Evolutionary conservation across 768 basidiomycete genomes (phyloP).

Genomic region (Kondoa subrosea): DNA sequence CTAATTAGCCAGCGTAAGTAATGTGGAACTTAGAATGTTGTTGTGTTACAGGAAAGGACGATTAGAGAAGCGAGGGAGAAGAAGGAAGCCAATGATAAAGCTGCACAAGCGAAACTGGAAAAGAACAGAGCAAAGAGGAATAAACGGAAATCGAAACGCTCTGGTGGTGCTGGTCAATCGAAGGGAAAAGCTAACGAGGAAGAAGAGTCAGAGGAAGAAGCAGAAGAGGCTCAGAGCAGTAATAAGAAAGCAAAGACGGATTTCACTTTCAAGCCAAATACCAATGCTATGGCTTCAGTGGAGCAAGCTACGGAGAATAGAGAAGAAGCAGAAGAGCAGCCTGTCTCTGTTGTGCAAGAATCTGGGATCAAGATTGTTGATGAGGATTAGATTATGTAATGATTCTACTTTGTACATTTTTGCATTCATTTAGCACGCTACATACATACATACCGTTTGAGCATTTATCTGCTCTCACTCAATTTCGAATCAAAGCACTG

Average conservation of each 20-base stretch:
- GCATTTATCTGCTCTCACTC: too few species aligned
- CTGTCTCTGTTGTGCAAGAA: slow-evolving; percentile 9
- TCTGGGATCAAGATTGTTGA: slow-evolving; percentile 23
- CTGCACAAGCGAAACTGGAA: slow-evolving; percentile 70
- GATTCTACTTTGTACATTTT: not conserved
- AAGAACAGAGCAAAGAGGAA: slow-evolving; percentile 93
- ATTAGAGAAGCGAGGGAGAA: slow-evolving; percentile 39
- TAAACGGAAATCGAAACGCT: slow-evolving; percentile 54
- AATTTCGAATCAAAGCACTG: too few species aligned
- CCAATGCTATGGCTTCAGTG: slow-evolving; percentile 4
- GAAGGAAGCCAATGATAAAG: slow-evolving; percentile 51
- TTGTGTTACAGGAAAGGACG: not conserved
- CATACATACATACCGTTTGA: too few species aligned
- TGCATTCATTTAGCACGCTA: too few species aligned
- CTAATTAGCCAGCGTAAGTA: slow-evolving; percentile 9
- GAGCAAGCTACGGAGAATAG: not conserved
- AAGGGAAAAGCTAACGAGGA: slow-evolving; percentile 1
- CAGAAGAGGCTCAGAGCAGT: not conserved
- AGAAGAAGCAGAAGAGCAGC: not conserved
- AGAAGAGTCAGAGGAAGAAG: slow-evolving; percentile 1
- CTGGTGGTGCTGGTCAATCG: slow-evolving; percentile 1
- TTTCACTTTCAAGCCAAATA: slow-evolving; percentile 12
- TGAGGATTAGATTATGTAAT: slow-evolving; percentile 19
- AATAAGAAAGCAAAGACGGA: slow-evolving; percentile 17
- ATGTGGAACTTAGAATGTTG: not conserved